Base-by-base conservation (phyloP, 306 rosid species). In the Pyrus bretschneideri region DNA sequence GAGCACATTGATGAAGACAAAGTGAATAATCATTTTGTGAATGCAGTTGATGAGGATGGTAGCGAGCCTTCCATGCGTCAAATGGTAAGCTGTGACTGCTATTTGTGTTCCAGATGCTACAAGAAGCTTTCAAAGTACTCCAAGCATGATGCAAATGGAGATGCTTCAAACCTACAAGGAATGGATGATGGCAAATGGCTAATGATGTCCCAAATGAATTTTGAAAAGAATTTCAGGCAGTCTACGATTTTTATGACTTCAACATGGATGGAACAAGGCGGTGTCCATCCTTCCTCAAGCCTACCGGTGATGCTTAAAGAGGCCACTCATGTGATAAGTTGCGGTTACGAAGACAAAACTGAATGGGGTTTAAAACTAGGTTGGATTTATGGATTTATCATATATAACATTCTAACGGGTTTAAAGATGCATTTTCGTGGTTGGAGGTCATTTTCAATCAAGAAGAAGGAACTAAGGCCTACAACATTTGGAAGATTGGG, bases 351-450 rank as follows among this genome's bases (percentile, higher is more conserved):
- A 88, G 96, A 91, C 86, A 93, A 88, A 88, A 93, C 93, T 22
- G 96, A 91, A 81, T 93, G 98, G 97, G 96, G 98, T 64, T 69
- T 71, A 9, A 93, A 92, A 97, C 85, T 91, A n/a, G 98, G 97
- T 67, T 93, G 97, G 97, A 91, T 91, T 64, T 90, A 93, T 25
- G 93, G 91, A 30, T 93, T 97, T 18, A 93, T 88, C 85, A 90
- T 97, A 80, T 89, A 90, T 80, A 97, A 93, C 84, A 93, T 91
- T 72, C 86, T 93, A 49, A 90, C 97, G 31, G 97, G 97, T 65
- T 91, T 91, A 72, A 90, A 93, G 85, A 93, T 93, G 97, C 98
- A 91, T 85, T 93, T 96, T 86, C 93, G 96, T 66, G 97, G 98
- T 74, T 93, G 98, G 94, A 90, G 96, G 75, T 91, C 98, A 27